Base-by-base conservation (phyloP, 1,284 basidiomycete species). In the Puccinia polysora region DNA sequence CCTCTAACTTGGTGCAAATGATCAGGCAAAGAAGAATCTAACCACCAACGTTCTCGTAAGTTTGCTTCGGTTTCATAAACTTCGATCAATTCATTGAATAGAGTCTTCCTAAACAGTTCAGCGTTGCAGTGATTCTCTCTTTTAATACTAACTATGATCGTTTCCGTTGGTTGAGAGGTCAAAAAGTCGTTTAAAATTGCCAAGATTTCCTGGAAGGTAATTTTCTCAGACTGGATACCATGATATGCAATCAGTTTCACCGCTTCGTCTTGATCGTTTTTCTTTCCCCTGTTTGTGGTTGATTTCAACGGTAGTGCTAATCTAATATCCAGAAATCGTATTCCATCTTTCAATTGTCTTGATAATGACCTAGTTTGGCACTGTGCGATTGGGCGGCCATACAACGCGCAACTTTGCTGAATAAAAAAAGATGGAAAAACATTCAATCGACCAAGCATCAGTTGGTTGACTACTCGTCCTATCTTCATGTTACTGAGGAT, bases 281-380 rank as follows among this genome's bases (percentile, higher is more conserved):
- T n/a, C 40, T 62, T 62, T 43, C 47, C 32, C 20, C 6, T 6
- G 3, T 5, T 36, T 56, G 55, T 15, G 2, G 3, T 56, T 32
- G 25, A 15, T 32, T 47, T 62, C n/a, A 8, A 30, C 25, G 67
- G 45, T 52, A 59, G 49, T 20, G 67, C 53, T 50, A 70, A 52
- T 70, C 67, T 38, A 32, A 70, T 56, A 32, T 70, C 67, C 15
- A 70, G 20, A 59, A 70, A 70, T 60, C 67, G 40, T 32, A 70
- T 70, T 3, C 67, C 67, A 52, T 70, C 67, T 52, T 34, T 30
- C 10, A 70, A 45, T 70, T 70, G 67, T 25, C 67, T 59, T 15
- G 56, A 30, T 34, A 70, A 40, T 50, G 67, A 58, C 25, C 67
- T 56, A 59, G 56, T 70, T 45, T 70, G 67, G 52, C 67, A 70